Evolutionary conservation across 495 filamentous ascomycete genomes (phyloP), one percentile per base, ranked within the genome.

Genomic region (Podospora bellae-mahoneyi): DNA sequence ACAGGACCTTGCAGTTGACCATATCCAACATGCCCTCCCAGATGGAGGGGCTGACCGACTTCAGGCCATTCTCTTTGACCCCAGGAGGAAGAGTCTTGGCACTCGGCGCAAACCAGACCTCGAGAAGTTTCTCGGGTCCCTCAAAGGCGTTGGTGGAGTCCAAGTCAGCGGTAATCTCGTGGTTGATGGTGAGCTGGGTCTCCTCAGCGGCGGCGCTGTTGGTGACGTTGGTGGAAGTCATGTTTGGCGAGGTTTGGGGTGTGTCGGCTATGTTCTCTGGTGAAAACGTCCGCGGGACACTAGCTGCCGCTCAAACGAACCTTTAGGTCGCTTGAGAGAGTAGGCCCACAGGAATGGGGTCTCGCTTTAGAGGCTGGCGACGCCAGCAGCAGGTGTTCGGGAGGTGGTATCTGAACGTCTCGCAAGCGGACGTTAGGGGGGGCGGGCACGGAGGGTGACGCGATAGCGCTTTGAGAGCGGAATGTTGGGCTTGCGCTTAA

Each of bases 21-120:
- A 97, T 84, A 72, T 98, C 95, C 48, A 99, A 85, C 95, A 99
- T 97, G 64, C 89, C 89, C 81, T 95, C 94, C 96, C 96, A 99
- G 65, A 87, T 89, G 30, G 94, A 90, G 34, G 87, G 83, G 18
- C 89, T 80, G 32, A 99, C 94, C 6, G 87, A 88, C 83, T 98
- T 99, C 74, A 99, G 80, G 34, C 96, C 96, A 72, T 86, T 82
- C 19, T 90, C 89, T 64, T 86, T 86, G 26, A 88, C 87, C 48
- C 86, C 84, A 2, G 86, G 83, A 0, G 95, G 91, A 13, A 97
- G 87, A 62, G 88, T 82, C 69, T 84, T 82, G 23, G 93, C 83
- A 72, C 90, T 92, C 7, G 96, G 89, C 48, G 90, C 88, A 77
- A 99, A 98, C 96, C 96, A 99, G 73, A 99, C 95, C 82, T 99